A percentile compares a stretch with the other conserved stretches of the same genome.
phyloP scores from a whole-genome alignment of 2,329 filamentous ascomycete species.

The Botryotinia narcissicola region DNA sequence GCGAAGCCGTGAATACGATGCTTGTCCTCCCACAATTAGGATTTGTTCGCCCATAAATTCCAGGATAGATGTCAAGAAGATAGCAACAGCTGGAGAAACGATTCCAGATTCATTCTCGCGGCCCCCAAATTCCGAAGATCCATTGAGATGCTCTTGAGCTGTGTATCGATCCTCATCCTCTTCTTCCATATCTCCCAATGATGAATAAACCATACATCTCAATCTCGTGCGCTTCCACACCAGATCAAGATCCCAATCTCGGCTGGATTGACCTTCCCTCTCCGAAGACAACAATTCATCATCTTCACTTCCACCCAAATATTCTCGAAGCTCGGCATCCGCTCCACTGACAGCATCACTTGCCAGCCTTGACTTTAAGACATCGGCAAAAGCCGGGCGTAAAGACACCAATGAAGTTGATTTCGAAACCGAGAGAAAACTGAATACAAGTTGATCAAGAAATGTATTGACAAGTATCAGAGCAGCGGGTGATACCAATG shows the following conservation, averaged over 20 bases:
- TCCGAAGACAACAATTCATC: slow-evolving; percentile 64
- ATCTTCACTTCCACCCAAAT: slow-evolving; percentile 75
- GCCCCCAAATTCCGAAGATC: slow-evolving; percentile 54
- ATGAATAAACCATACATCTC: slow-evolving; percentile 97
- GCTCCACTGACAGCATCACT: slow-evolving; percentile 79
- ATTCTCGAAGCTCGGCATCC: slow-evolving; percentile 83
- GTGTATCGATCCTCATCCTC: slow-evolving; percentile 92
- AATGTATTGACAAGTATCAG: slow-evolving; percentile 84
- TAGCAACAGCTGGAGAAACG: slow-evolving; percentile 87
- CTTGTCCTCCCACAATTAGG: slow-evolving; percentile 81
- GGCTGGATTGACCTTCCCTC: slow-evolving; percentile 48
- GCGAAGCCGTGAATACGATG: slow-evolving; percentile 68
- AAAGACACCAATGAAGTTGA: slow-evolving; percentile 74
- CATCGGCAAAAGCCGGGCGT: slow-evolving; percentile 78
- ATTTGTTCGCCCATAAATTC: slow-evolving; percentile 93
- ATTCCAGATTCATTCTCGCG: slow-evolving; percentile 51
- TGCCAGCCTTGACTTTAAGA: slow-evolving; percentile 85
- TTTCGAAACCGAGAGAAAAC: slow-evolving; percentile 76
- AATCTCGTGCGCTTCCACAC: slow-evolving; percentile 92
- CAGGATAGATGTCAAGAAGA: slow-evolving; percentile 91
- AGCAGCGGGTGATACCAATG: slow-evolving; percentile 69
- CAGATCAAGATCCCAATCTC: slow-evolving; percentile 84
- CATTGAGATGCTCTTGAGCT: slow-evolving; percentile 70
- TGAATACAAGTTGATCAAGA: slow-evolving; percentile 89
- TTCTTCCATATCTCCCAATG: slow-evolving; percentile 94